Base-by-base conservation (phyloP, 305 asterid species). In the Fraxinus floribunda region DNA sequence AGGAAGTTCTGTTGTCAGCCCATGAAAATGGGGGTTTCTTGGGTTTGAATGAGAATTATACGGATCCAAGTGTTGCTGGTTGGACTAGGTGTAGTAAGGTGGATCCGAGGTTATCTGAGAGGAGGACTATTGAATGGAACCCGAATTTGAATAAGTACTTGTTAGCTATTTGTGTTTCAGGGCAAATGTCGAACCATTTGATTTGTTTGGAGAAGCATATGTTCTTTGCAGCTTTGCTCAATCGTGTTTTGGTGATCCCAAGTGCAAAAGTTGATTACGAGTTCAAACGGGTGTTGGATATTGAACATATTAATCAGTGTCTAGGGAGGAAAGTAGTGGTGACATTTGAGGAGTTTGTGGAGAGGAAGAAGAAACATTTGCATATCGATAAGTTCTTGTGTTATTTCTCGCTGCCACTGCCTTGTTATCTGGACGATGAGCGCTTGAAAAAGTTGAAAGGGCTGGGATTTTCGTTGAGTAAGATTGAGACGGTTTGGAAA, bases 121-220 rank as follows among this genome's bases (percentile, higher is more conserved):
- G 77, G 77, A 73, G 49, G 77, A 73, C 77, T 18, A 34, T 73
- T 32, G 52, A 35, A 73, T 73, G 77, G 77, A 73, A 73, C 10
- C 41, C 77, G 2, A 73, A 83, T 80, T 72, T 91, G 9, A 81
- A 88, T 85, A 96, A 92, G 93, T 93, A 90, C 83, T 86, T 94
- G 89, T 89, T 96, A 80, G 97, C 97, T 0, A 86, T 96, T 77
- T 96, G 99, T 84, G 93, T 89, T 36, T 96, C 98, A 2, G 98
- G 99, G 2, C 99, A 96, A 87, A 94, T 96, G 98, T 96, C 99
- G 1, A 96, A 96, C 86, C 99, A 91, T 89, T 90, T 96, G 93
- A 92, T 94, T 83, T 96, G 99, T 87, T 85, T 96, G 81, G 99
- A 94, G 89, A 94, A 93, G 88, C 99, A 94, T 81, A 91, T 96